Percentiles rank a stretch among this genome's conserved stretches.
Evolutionary conservation across 139 green algal species (phyloP).

Genomic region (Mychonastes homosphaera): DNA sequence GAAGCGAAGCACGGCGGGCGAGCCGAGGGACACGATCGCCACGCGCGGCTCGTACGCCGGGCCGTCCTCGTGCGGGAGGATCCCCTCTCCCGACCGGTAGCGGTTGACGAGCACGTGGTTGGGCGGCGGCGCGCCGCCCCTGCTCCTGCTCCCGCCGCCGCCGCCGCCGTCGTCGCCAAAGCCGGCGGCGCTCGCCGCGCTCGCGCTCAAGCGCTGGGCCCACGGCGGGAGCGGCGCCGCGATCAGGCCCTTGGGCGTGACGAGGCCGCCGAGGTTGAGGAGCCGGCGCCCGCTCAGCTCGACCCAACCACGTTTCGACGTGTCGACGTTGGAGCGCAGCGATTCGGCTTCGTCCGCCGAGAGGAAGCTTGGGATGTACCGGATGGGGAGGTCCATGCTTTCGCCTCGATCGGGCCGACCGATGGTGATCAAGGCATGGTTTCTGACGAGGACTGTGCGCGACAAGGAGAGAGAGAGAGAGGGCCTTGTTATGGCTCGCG

Average conservation of each 20-base stretch:
- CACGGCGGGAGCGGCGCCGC: constrained; percentile 39
- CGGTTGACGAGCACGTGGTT: constrained; percentile 64
- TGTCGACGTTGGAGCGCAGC: background rate
- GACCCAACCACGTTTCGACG: background rate
- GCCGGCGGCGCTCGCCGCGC: no score
- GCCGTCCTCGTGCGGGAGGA: constrained; percentile 56
- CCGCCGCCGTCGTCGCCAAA: constrained; percentile 17
- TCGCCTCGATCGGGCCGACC: background rate
- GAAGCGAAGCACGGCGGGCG: constrained; percentile 50
- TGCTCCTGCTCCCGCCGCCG: no score
- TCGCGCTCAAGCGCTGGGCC: constrained; percentile 33
- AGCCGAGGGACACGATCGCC: constrained; percentile 44
- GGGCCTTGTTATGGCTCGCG: background rate
- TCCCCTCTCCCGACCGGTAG: constrained; percentile 52
- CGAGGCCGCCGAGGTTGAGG: constrained; percentile 45
- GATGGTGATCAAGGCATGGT: background rate
- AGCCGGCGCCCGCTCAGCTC: constrained; percentile 49
- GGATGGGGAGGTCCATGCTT: background rate
- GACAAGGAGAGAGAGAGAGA: background rate
- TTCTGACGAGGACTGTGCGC: background rate
- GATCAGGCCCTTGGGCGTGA: constrained; percentile 50
- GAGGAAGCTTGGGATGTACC: background rate
- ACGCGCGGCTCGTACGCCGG: constrained; percentile 45
- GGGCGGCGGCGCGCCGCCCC: no score
- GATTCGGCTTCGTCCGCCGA: background rate